Evolutionary conservation across 768 basidiomycete species (phyloP), one percentile per base, ranked within the genome.

Genomic region (Pholiota molesta): DNA sequence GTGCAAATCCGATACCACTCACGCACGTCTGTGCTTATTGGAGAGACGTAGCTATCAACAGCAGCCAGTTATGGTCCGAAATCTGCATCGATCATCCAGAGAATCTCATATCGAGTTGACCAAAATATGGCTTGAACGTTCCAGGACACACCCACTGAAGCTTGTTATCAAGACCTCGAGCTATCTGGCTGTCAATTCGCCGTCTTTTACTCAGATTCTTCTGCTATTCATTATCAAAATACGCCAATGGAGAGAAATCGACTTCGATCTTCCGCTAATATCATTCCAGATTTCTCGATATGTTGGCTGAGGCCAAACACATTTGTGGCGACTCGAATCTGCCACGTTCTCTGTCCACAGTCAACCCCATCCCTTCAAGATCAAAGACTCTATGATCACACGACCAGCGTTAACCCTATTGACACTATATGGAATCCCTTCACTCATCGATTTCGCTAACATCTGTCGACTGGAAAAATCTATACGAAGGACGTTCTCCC

Each of bases 11-110:
- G 2, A 57, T 64, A n/a, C 54, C 52, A 17, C 57, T 71, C 4
- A 68, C 65, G 1, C 68, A 66, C 7, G 65, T 71, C 2, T 71
- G 67, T 39, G 60, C 57, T 6, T 39, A 64, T 35, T 71, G 70
- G 70, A 61, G 70, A 19, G 55, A 21, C 13, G 49, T 68, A 4
- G 55, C 61, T 1, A 42, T 65, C 10, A 52, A 52, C 11, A 61
- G 60, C 31, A 62, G 60, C 11, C 42, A 47, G 13, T 51, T 71
- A 0, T 71, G 70, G 70, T 62, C 64, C 7, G 60, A 57, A 8
- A 60, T 70, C 11, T 62, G 23, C 31, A 61, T 70, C 8, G 26
- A 49, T 23, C 21, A 60, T 7, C 69, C 67, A 0, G 26, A 19
- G 37, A 13, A n/a, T 55, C 42, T 0, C 64, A 67, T 28, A 35